phyloP scores from a whole-genome alignment of 1,139 yeast genomes.

The Spathaspora sp. region DNA sequence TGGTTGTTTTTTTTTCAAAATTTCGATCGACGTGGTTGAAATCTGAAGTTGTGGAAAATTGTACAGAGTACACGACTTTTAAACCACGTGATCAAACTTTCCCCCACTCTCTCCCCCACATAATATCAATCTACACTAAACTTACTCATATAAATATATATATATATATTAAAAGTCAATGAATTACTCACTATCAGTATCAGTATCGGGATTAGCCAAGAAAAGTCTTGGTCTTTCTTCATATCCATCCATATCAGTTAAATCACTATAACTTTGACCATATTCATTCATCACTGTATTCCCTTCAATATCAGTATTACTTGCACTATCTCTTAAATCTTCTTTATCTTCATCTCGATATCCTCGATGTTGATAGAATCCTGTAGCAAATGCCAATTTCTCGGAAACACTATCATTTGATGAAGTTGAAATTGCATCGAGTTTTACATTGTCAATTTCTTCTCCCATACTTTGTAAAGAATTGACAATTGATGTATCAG shows the following conservation, averaged over 20 bases:
- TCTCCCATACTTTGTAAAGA: slow-evolving; percentile 23
- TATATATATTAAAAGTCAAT: background rate
- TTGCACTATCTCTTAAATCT: slow-evolving; percentile 12
- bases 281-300: background rate
- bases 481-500: slow-evolving; percentile 24
- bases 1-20: background rate
- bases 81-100: background rate
- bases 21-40: slow-evolving; percentile 18
- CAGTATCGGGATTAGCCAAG: slow-evolving; percentile 68
- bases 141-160: no score
- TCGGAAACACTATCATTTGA: slow-evolving; percentile 21
- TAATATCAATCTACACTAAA: no score
- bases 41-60: background rate
- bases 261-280: slow-evolving; percentile 2
- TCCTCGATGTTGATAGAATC: slow-evolving; percentile 47
- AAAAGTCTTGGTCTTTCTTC: slow-evolving; percentile 51
- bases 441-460: slow-evolving; percentile 14
- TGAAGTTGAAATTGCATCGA: slow-evolving; percentile 12
- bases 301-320: slow-evolving; percentile 16
- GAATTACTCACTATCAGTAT: slow-evolving; percentile 16
- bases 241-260: slow-evolving; percentile 23
- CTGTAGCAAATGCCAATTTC: slow-evolving; percentile 25
- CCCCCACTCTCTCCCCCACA: no score
- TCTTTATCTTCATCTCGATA: slow-evolving; percentile 30
- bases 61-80: slow-evolving; percentile 5